Evolutionary conservation across 140 eudicot species (phyloP), one percentile per base, ranked within the genome.

Genomic region (Anethum foeniculum): DNA sequence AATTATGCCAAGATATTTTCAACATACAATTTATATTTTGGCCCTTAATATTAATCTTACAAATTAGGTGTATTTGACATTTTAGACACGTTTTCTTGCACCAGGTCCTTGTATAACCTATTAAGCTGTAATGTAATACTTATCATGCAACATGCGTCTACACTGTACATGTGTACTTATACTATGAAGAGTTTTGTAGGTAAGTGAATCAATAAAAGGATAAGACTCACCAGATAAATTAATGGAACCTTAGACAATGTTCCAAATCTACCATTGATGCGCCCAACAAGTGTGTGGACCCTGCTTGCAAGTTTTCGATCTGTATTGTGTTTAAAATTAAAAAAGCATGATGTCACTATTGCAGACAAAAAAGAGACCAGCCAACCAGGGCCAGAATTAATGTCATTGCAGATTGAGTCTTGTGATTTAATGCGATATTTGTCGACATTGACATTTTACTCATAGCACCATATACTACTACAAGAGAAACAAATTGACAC

Each of bases 301-400:
- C 88, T 97, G 86, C 97, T 94, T 28, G 98, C 91, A 80, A 94
- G 98, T 84, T 91, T 94, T 87, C 88, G 96, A 90, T 94, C 98
- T 94, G 86, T 62, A 28, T 77, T 79, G 80, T 71, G 83, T n/a
- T 62, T 16, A 34, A 43, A 64, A 23, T 76, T 81, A 67, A 73
- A 28, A 65, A 75, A 48, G 27, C 78, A 21, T 76, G 71, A 54
- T 84, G 52, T 77, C 56, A 60, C 32, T 60, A 60, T n/a, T 25
- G 69, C 69, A 60, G n/a, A 58, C 13, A 58, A 58, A n/a, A 39
- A 60, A 60, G 0, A 60, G 34, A 60, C 69, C 65, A 56, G 65
- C 65, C 65, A 25, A 56, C 28, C 69, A 60, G 69, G 11, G 69
- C 9, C 69, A 60, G 13, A 21, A 19, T 4, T 36, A 44, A 60